These are phyloP conservation scores for Anthracocystis panici-leucophaei DNA, from an alignment of 1,284 basidiomycete species.

Conservation along the genomic window DNA sequence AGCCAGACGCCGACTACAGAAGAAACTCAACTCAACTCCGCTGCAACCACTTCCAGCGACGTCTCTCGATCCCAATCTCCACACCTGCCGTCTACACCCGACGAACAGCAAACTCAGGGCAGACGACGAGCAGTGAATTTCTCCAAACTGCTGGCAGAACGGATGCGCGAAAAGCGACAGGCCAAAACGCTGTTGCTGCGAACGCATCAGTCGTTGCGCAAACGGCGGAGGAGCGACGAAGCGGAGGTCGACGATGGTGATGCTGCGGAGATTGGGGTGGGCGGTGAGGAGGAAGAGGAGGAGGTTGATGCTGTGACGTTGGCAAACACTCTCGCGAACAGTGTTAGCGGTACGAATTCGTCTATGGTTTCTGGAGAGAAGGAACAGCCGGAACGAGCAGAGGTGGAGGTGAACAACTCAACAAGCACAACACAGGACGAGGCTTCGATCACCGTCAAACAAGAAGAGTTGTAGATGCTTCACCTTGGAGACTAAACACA, in stretches of 20 bases:
- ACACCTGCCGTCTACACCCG: background rate
- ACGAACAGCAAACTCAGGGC: background rate
- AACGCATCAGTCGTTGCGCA: slow-evolving; percentile 36
- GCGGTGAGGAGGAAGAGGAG: background rate
- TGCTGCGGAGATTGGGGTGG: background rate
- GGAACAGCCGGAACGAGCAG: slow-evolving; percentile 1
- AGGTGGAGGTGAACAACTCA: background rate
- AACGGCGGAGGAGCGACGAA: background rate
- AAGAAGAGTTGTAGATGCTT: background rate
- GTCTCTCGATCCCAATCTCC: background rate
- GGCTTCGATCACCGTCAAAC: background rate
- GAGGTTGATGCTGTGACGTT: background rate
- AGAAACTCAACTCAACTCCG: background rate
- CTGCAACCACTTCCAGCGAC: background rate
- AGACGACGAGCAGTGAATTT: slow-evolving; percentile 13
- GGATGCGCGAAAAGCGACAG: slow-evolving; percentile 33
- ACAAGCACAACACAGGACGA: background rate
- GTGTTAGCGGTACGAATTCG: background rate
- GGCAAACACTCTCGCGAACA: slow-evolving; percentile 1
- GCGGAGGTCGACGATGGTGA: background rate
- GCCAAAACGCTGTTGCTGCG: slow-evolving; percentile 31
- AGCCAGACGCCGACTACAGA: background rate
- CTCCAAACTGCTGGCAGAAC: slow-evolving; percentile 32
- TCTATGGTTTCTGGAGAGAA: background rate
- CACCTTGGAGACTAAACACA: slow-evolving; percentile 20